Base-by-base conservation (phyloP, 768 basidiomycete genomes). In the Baorangia bicolor region DNA sequence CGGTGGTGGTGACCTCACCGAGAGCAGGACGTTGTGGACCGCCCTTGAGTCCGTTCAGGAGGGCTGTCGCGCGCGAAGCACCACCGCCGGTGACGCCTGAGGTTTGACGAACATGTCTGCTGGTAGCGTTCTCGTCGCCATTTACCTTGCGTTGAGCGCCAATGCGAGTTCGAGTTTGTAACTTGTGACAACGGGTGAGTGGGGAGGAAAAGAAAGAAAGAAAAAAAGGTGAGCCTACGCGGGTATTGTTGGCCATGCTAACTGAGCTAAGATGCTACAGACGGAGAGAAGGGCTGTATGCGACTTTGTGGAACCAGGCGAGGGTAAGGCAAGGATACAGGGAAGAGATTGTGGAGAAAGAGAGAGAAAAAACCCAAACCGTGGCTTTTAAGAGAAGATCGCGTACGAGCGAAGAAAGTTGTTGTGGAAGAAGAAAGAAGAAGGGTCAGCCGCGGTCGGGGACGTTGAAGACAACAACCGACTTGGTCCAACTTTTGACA, bases 1-100 rank as follows among this genome's bases (percentile, higher is more conserved):
- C 85, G 57, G 82, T 82, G 48, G 82, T 86, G 42, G 88, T 88
- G 59, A 94, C 92, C 74, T 94, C 92, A 55, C 85, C 83, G 47
- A 95, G 79, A 38, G 86, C 91, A 31, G 87, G 79, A 61, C 93
- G 82, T 69, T 85, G 83, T 21, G 78, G 74, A 40, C 75, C 78
- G 33, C 75, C 76, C 78, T 92, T 93, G 60, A 71, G 65, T 10
- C 70, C 70, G 25, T 53, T 67, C 18, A 73, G 49, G 61, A 77
- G 72, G 31, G 77, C 71, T 44, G 78, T 64, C 60, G 81, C 74
- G 49, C 86, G 83, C 53, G 80, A 75, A 41, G 82, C 73, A 40
- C 79, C 81, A 47, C 75, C 64, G 49, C 70, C 62, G 34, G 77
- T 67, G 61, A 73, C 73, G 60, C 76, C 80, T 18, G 86, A 87